Conservation (phyloP, 306 rosid genomes). For the Styphnolobium japonicum region DNA sequence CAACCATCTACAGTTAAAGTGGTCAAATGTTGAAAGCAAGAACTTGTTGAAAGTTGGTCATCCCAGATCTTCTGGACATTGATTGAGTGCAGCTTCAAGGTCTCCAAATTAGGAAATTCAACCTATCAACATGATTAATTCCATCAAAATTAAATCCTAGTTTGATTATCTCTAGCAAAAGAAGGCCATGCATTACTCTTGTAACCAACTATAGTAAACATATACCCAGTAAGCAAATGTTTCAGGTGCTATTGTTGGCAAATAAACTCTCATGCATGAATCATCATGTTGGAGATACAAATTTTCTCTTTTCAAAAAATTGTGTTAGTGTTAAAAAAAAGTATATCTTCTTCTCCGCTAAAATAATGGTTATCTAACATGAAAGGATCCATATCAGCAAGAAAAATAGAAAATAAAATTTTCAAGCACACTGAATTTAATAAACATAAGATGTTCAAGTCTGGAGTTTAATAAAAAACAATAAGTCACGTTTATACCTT, state of each 20-base stretch:
- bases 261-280: not conserved
- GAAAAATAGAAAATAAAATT: not conserved
- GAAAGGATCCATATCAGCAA: not conserved
- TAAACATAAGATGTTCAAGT: not conserved
- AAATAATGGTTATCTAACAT: not conserved
- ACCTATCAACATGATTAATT: constrained; percentile 18
- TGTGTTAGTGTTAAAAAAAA: not conserved
- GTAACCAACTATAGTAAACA: not conserved
- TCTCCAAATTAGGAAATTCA: constrained; percentile 39
- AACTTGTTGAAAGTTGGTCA: constrained; percentile 10
- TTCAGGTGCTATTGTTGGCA: not conserved
- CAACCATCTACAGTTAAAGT: constrained; percentile 31
- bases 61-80: constrained; percentile 35
- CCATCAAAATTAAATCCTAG: not conserved
- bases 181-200: not conserved
- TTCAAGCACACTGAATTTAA: not conserved
- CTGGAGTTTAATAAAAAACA: not conserved
- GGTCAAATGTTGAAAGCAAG: constrained; percentile 32
- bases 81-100: constrained; percentile 20
- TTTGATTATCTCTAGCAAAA: not conserved
- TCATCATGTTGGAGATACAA: not conserved
- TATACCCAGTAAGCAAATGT: not conserved
- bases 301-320: not conserved
- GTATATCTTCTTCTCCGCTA: not conserved
- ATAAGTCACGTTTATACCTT: constrained; percentile 20